Percentiles rank a stretch among this genome's conserved stretches.
Conservation (phyloP, 495 filamentous ascomycete species). For the Jackrogersella multiformis region DNA sequence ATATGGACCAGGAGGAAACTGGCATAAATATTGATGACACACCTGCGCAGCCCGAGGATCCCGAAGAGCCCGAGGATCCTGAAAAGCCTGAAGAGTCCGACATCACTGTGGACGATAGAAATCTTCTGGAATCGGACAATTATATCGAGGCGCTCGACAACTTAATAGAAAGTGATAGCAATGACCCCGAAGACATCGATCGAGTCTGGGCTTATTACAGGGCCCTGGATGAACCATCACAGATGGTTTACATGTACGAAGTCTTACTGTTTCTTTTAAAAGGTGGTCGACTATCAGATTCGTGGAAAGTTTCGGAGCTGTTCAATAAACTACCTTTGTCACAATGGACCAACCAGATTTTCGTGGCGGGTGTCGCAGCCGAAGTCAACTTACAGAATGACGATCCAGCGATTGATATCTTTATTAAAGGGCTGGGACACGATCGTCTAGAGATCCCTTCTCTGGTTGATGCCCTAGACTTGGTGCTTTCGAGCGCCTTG, state of each 20-base stretch:
- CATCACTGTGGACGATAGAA: neutral
- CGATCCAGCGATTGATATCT: conserved; percentile 35
- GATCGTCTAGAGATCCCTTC: conserved; percentile 5
- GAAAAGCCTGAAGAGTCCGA: neutral
- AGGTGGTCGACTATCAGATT: conserved; percentile 35
- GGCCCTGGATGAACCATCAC: conserved; percentile 23
- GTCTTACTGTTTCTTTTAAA: conserved; percentile 37
- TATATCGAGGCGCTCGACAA: conserved; percentile 16
- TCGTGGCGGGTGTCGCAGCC: conserved; percentile 38
- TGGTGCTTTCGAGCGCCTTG: conserved; percentile 37
- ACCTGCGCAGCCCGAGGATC: neutral
- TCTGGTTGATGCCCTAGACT: conserved; percentile 39
- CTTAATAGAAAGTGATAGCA: conserved; percentile 14
- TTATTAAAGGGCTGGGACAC: conserved; percentile 34
- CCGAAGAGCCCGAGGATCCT: too few relatives aligned
- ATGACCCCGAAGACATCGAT: conserved; percentile 23
- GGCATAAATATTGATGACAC: neutral
- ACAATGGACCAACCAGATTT: conserved; percentile 30
- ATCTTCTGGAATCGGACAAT: neutral
- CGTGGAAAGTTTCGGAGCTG: conserved; percentile 45
- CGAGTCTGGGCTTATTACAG: conserved; percentile 38
- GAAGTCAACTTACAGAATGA: conserved; percentile 41
- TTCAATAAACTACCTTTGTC: conserved; percentile 34
- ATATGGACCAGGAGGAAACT: neutral
- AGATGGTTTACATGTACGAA: conserved; percentile 8